Conservation (phyloP, 495 filamentous ascomycete genomes). For the Rostrohypoxylon terebratum region DNA sequence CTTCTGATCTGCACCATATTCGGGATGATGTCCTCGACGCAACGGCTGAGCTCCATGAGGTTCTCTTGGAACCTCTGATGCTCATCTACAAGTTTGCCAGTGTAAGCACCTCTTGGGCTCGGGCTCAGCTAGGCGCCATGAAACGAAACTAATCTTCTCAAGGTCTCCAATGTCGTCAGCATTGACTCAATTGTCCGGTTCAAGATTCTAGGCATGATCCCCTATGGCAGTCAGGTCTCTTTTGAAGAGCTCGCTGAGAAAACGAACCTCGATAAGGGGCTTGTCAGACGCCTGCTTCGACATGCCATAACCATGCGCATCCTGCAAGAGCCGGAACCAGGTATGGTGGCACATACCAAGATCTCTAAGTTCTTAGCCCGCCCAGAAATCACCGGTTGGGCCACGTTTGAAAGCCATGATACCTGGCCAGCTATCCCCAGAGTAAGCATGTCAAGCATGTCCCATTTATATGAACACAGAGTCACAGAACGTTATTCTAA, state of each 20-base stretch:
- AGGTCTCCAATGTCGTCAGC: neutral
- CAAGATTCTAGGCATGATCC: neutral
- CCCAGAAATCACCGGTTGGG: neutral
- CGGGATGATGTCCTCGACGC: neutral
- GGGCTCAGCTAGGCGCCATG: neutral
- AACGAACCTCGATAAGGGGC: neutral
- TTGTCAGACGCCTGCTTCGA: neutral
- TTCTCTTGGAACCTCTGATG: neutral
- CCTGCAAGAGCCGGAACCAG: neutral
- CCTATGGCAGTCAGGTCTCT: neutral
- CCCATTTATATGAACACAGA: neutral
- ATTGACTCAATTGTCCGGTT: neutral
- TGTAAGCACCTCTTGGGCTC: neutral
- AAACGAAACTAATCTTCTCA: neutral
- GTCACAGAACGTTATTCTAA: neutral
- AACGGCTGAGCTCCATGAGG: neutral
- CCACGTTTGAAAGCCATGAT: neutral
- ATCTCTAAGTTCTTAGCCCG: neutral
- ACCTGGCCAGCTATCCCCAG: neutral
- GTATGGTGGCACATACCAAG: neutral
- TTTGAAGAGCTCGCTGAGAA: neutral
- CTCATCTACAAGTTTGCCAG: neutral
- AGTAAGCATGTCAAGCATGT: neutral
- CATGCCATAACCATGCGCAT: conserved; percentile 1
- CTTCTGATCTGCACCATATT: neutral